Percentiles rank a stretch among this genome's conserved stretches.
These are phyloP conservation scores for Terana coerulea DNA, from an alignment of 768 basidiomycete genomes.

Conservation along the genomic window DNA sequence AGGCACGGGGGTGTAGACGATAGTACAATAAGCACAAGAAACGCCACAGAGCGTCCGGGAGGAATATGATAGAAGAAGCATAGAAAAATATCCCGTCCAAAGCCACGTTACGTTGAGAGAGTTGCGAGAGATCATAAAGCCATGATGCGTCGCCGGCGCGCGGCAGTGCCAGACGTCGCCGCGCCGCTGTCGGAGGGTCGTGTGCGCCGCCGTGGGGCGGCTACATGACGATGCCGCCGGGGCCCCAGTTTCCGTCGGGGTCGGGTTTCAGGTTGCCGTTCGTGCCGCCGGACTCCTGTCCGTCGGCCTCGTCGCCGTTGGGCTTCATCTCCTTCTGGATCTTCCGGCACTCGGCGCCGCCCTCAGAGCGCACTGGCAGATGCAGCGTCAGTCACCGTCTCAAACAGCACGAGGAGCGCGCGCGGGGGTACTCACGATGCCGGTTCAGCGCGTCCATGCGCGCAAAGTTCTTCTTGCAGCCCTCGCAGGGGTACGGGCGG, in stretches of 20 bases:
- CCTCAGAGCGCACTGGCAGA: conserved; percentile 70
- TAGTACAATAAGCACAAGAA: conserved; percentile 17
- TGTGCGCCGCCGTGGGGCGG: neutral
- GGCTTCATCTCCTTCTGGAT: conserved; percentile 28
- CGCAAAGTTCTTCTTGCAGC: conserved; percentile 91
- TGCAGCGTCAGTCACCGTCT: neutral
- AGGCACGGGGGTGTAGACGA: conserved; percentile 3
- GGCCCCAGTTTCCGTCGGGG: conserved; percentile 21
- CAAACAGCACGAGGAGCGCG: neutral
- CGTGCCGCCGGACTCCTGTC: conserved; percentile 2
- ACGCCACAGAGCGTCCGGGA: conserved; percentile 11
- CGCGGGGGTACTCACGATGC: conserved; percentile 61
- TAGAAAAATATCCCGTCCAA: conserved; percentile 13
- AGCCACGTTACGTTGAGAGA: neutral
- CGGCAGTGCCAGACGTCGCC: conserved; percentile 5
- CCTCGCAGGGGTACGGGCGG: conserved; percentile 89
- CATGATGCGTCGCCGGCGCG: neutral
- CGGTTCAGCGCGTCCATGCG: conserved; percentile 93
- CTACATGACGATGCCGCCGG: conserved; percentile 20
- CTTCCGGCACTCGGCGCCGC: conserved; percentile 70
- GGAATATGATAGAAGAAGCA: conserved; percentile 8
- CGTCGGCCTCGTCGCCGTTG: conserved; percentile 18
- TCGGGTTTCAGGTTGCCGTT: conserved; percentile 21
- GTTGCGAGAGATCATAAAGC: neutral
- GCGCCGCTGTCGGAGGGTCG: neutral